Conservation (phyloP, 208 protist species). For the Angomonas ambiguus region DNA sequence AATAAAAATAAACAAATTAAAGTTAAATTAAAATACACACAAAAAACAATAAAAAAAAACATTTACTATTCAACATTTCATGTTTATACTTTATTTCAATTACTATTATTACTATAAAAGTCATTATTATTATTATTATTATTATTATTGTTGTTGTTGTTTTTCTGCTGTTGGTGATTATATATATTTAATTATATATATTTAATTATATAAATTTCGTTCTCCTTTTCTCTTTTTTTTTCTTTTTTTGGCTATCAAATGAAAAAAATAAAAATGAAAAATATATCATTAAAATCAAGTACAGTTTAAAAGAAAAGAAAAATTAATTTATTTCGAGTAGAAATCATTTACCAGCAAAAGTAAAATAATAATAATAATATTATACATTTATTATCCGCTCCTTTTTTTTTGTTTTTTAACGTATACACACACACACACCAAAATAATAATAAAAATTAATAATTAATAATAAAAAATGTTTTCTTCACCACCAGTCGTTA, state of each 20-base stretch:
- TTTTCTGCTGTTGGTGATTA: not conserved
- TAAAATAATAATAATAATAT: not conserved
- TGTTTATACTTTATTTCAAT: too few species aligned
- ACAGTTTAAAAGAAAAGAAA: not conserved
- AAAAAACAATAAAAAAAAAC: too few species aligned
- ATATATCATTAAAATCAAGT: not conserved
- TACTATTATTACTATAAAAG: too few species aligned
- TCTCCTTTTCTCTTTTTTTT: not conserved
- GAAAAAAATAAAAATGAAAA: constrained; percentile 1
- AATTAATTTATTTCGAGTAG: not conserved
- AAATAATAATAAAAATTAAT: constrained; percentile 1
- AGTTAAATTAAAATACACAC: too few species aligned
- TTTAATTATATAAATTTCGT: not conserved
- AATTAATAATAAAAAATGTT: not conserved
- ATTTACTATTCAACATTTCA: too few species aligned
- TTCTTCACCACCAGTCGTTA: not conserved
- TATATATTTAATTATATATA: constrained; percentile 1
- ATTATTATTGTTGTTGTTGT: not conserved
- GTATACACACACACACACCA: not conserved
- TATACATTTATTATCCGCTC: not conserved
- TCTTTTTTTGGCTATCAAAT: not conserved
- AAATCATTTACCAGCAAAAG: too few species aligned
- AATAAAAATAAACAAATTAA: not conserved
- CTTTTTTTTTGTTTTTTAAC: not conserved
- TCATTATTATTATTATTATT: too few species aligned